These are phyloP conservation scores for Hymenotorrendiella dingleyae DNA, from an alignment of 2,329 filamentous ascomycete genomes.

Conservation along the genomic window DNA sequence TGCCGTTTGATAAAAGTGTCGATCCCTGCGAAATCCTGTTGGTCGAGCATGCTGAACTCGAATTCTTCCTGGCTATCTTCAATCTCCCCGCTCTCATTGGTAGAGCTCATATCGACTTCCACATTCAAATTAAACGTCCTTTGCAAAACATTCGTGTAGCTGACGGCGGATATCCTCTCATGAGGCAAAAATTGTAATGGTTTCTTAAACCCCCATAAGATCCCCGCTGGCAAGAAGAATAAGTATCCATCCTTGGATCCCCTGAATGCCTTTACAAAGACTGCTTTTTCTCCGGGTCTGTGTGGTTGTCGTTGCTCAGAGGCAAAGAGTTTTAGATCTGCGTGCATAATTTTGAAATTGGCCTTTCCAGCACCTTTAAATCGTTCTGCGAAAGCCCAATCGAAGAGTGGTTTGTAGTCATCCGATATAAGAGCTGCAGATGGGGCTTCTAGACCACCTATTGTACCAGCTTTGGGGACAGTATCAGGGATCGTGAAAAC, in stretches of 20 bases:
- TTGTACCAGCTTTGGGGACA: conserved; percentile 53
- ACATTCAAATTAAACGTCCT: conserved; percentile 64
- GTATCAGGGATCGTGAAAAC: conserved; percentile 58
- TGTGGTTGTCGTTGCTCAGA: conserved; percentile 51
- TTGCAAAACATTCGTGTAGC: conserved; percentile 61
- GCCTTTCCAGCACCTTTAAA: conserved; percentile 44
- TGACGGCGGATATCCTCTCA: conserved; percentile 54
- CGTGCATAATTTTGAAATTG: conserved; percentile 41
- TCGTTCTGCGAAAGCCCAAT: conserved; percentile 52
- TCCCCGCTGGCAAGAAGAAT: conserved; percentile 61
- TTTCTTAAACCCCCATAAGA: conserved; percentile 67
- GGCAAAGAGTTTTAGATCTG: conserved; percentile 52
- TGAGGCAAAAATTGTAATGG: conserved; percentile 59
- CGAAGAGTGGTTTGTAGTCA: conserved; percentile 51
- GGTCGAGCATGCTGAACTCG: conserved; percentile 65
- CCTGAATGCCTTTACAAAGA: conserved; percentile 60
- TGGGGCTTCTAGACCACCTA: conserved; percentile 44
- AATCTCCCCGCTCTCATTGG: conserved; percentile 23
- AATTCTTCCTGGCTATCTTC: conserved; percentile 49
- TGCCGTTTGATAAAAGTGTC: conserved; percentile 58
- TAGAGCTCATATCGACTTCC: conserved; percentile 43
- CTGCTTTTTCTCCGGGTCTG: conserved; percentile 53
- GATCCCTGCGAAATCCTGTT: conserved; percentile 60
- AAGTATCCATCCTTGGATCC: conserved; percentile 64
- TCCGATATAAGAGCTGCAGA: conserved; percentile 51